Base-by-base conservation (phyloP, 495 filamentous ascomycete species). In the Neurospora sp. region DNA sequence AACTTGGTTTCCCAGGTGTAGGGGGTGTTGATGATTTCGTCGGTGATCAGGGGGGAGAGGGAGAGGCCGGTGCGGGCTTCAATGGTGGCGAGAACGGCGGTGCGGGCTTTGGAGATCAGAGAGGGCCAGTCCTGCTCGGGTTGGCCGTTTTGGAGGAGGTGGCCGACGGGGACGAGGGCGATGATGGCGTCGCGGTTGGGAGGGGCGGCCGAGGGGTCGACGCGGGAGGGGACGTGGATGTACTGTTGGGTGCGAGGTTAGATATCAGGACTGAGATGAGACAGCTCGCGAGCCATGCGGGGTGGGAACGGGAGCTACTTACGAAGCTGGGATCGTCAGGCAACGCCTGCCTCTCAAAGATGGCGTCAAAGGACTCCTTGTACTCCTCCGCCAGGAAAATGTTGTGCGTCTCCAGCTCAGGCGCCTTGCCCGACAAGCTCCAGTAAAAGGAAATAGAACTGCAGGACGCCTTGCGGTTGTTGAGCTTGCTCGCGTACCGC, bases 361-460 rank as follows among this genome's bases (percentile, higher is more conserved):
- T 93, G 69, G 85, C 83, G 80, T 92, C 90, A 78, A 93, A 93
- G 23, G 86, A 88, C 74, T 90, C 88, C 44, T 84, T 83, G 80
- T 92, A 93, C 73, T 89, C 84, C 72, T 91, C 87, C 7, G 90
- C 90, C 23, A 93, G 85, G 82, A 93, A 93, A 77, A 93, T 91
- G 75, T 93, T 93, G 78, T 93, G 91, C 10, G 89, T 86, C n/a
- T 82, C 80, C 2, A 93, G 82, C 74, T 89, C 84, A 0, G 89
- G 87, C 3, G 92, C 78, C 39, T 83, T 79, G 35, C 83, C 78
- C 72, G 86, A 79, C 35, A 93, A 84, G 23, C 86, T 85, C 91
- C 91, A 93, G 82, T 92, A 93, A 80, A 92, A 92, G 6, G 90
- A 92, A 54, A 93, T 91, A 46, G 88, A 90, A 77, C 88, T 90